Base-by-base conservation (phyloP, 352 stramenopile species). In the Phytophthora megakarya region DNA sequence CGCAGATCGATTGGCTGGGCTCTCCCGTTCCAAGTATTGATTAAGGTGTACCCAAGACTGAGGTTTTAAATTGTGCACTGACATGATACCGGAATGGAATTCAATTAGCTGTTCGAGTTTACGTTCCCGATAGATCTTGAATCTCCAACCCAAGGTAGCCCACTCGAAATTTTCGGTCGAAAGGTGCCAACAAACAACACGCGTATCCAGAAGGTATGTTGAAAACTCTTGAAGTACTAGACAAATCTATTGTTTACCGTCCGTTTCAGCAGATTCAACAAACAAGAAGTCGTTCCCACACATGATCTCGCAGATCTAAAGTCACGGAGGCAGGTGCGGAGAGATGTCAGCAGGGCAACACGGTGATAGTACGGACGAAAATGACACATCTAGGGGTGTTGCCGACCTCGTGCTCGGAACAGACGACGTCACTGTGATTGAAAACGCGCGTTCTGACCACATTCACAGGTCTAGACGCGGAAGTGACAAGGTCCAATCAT, bases 1-100 rank as follows among this genome's bases (percentile, higher is more conserved):
- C 81, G 23, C 52, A 40, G 23, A 74, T 91, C n/a, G 45, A 81
- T 21, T 93, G 84, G 84, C 25, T 72, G 5, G 72, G 70, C 15
- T 54, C 70, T 37, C 26, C 55, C 13, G 62, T 77, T 13, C 83
- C 83, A 7, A 81, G 57, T 35, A 70, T 89, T 23, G 77, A 90
- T 57, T 92, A 78, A 33, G 1, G 8, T 37, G 15, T 46, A 6
- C 19, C 16, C 3, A 16, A 15, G 16, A n/a, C n/a, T n/a, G n/a
- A n/a, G n/a, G n/a, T n/a, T n/a, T n/a, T n/a, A n/a, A n/a, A n/a
- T n/a, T n/a, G n/a, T n/a, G n/a, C n/a, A n/a, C n/a, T n/a, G n/a
- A n/a, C n/a, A n/a, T n/a, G n/a, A n/a, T n/a, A n/a, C n/a, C n/a
- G n/a, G n/a, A n/a, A n/a, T n/a, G n/a, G n/a, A n/a, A n/a, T n/a